Evolutionary conservation across 352 stramenopile species (phyloP).

Genomic region (Phytophthora colocasiae): DNA sequence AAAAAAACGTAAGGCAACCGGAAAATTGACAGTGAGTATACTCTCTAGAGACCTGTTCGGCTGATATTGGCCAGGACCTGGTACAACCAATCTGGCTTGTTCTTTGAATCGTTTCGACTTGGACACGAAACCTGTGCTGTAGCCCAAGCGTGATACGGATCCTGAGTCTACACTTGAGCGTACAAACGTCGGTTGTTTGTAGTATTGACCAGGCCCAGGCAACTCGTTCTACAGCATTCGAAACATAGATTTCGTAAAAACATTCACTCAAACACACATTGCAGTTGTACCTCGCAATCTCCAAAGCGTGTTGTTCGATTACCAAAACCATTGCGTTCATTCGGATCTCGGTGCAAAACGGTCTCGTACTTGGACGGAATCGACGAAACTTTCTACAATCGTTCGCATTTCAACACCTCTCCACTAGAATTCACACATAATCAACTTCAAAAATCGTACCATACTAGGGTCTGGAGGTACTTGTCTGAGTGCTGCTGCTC

Average conservation of each 20-base stretch:
- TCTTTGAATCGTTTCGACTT: conserved; percentile 80
- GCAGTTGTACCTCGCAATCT: conserved; percentile 49
- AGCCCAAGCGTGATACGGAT: conserved; percentile 76
- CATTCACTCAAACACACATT: not conserved
- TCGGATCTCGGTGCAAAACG: conserved; percentile 62
- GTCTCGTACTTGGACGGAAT: conserved; percentile 87
- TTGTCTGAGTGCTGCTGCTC: conserved; percentile 27
- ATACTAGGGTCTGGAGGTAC: conserved; percentile 23
- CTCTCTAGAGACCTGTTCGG: conserved; percentile 38
- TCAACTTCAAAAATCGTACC: conserved; percentile 7
- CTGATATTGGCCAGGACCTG: conserved; percentile 75
- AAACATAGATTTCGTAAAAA: not conserved
- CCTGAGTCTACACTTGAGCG: conserved; percentile 69
- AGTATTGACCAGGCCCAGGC: conserved; percentile 73
- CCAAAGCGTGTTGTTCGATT: conserved; percentile 73
- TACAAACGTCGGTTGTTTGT: conserved; percentile 67
- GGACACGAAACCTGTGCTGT: conserved; percentile 81
- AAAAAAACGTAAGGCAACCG: conserved; percentile 2
- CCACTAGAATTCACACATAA: not conserved
- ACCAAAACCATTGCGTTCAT: conserved; percentile 73
- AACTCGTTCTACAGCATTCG: conserved; percentile 61
- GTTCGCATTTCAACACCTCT: not conserved
- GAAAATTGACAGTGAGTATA: not conserved
- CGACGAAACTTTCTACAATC: conserved; percentile 58
- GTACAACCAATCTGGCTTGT: conserved; percentile 49